Base-by-base conservation (phyloP, 192 early-diverging fungal genomes). In the Linnemannia schmuckeri region DNA sequence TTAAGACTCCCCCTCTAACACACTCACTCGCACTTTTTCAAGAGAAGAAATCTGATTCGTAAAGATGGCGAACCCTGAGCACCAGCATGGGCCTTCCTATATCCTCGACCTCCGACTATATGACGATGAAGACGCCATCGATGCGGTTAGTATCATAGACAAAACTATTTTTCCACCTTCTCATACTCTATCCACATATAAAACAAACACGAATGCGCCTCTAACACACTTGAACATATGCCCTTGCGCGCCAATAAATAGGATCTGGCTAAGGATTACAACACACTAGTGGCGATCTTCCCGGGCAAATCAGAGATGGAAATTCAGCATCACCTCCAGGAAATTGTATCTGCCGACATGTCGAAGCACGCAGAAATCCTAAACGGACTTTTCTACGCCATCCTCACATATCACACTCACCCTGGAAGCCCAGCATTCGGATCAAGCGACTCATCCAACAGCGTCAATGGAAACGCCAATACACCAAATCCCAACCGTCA, bases 331-430 rank as follows among this genome's bases (percentile, higher is more conserved):
- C 80, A 85, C 30, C 80, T 95, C 33, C 93, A 94, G 70, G 93
- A 92, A 4, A 90, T 74, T 8, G 85, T 92, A 20, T 92, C 92
- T 33, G 90, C 90, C 35, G 92, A 80, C 73, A 93, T 91, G 89
- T 77, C 72, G 33, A 71, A 80, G 55, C 93, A 93, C 46, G 46
- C 72, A 33, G 89, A 90, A 54, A 84, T 93, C 44, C 90, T 94
- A 55, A 89, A 90, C 54, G 95, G 92, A 3, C 83, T 96, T 6
- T 69, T 96, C 1, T 96, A 94, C 66, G 93, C 90, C 1, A 88
- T 93, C 2, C 76, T 94, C 8, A 93, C 91, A 4, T 88, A 91
- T 38, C 79, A 89, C 37, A 76, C 49, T n/a, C 27, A 68, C 17
- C 76, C 41, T 30, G 41, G 79, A 88, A 13, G 76, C 80, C 49